phyloP scores from a whole-genome alignment of 2,329 filamentous ascomycete species.

The Paracoccidioides lutzii region DNA sequence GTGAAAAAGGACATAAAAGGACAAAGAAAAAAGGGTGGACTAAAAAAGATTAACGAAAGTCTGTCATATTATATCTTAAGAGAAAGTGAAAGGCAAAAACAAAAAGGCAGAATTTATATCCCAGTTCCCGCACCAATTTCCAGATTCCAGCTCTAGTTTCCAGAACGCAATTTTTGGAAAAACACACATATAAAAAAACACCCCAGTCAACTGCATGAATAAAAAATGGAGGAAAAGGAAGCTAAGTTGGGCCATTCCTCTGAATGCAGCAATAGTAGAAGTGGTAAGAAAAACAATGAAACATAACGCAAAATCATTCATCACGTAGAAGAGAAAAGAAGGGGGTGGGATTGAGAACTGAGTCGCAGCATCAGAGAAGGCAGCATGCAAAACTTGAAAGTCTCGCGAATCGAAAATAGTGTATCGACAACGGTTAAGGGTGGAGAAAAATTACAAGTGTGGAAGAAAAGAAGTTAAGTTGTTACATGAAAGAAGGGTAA shows the following conservation, averaged over 20 bases:
- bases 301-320: background rate
- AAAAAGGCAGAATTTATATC: background rate
- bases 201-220: background rate
- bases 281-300: background rate
- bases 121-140: background rate
- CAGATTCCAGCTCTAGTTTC: background rate
- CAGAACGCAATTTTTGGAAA: background rate
- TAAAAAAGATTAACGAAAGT: background rate
- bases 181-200: background rate
- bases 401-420: no score
- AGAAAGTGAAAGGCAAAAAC: background rate
- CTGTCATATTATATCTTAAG: background rate
- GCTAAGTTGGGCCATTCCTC: no score
- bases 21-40: background rate
- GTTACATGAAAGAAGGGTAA: background rate
- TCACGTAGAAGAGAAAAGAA: background rate
- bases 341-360: background rate
- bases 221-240: background rate
- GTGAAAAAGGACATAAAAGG: background rate
- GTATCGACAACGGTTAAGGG: background rate
- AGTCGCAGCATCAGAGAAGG: no score
- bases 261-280: background rate
- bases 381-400: no score
- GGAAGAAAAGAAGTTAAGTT: background rate
- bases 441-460: background rate